Evolutionary conservation across 805 yeast species (phyloP), one percentile per base, ranked within the genome.

Genomic region (Danielozyma ontarioensis): DNA sequence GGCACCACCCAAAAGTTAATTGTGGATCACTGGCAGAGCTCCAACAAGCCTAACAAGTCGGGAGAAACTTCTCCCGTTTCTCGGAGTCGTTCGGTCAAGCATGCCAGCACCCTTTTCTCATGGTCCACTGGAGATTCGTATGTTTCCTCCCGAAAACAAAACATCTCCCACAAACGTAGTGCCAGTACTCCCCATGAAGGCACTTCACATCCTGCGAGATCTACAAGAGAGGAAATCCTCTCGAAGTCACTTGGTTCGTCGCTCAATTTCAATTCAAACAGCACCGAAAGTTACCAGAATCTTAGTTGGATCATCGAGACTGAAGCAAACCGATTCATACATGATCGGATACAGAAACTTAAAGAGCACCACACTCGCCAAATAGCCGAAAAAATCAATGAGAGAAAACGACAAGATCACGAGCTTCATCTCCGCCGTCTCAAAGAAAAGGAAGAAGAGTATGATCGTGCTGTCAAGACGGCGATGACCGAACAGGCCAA

Each of bases 91-190:
- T 14, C 28, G 17, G 30, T 19, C 24, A 32, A 18, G 11, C 18
- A 32, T 2, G 53, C 65, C 15, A 64, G 54, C 38, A 52, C 62
- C n/a, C 49, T 66, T 25, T 66, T 66, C 36, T 50, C 59, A 31
- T 66, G 72, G 72, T 62, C 70, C 13, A 62, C 70, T 1, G 57
- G 62, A 19, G 72, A 66, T 30, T 50, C 55, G 8, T 62, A 63
- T 36, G 55, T 66, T n/a, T n/a, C n/a, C n/a, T n/a, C n/a, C n/a
- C n/a, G n/a, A n/a, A n/a, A n/a, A n/a, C n/a, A n/a, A n/a, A n/a
- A n/a, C n/a, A n/a, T n/a, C n/a, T 19, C 22, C 22, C 22, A 19
- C 22, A 6, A 10, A 6, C 22, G 22, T 6, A 19, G 8, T 10
- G 10, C 22, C 6, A 19, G 22, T 10, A 19, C 22, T 10, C 22